Evolutionary conservation across 805 yeast species (phyloP), one percentile per base, ranked within the genome.

Genomic region (Brettanomyces custersianus): DNA sequence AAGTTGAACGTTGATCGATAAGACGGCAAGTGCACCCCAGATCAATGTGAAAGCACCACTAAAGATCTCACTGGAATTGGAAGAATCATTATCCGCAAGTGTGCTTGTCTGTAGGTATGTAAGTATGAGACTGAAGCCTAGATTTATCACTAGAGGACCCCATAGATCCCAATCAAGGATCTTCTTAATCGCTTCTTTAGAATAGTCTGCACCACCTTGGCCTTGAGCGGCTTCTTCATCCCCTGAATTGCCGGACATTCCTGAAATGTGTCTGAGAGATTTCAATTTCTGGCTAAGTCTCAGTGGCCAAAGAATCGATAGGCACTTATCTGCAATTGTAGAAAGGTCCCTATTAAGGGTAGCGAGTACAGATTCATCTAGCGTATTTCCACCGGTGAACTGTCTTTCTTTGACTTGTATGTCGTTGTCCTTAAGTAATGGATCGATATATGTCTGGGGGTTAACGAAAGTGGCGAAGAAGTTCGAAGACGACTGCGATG

Each of bases 141-240:
- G 57, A 11, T 72, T 68, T 38, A 74, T 69, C 16, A 73, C 62
- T 30, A 74, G 51, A 2, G 80, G 80, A 1, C 80, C 80, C 80
- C 79, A 74, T 34, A 74, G 54, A 51, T 74, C 80, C 80, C 80
- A 74, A 37, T 73, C 79, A 35, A 72, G 42, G 10, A 63, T 63
- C 36, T 57, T 55, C 15, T 48, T 47, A 20, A 59, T 51, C 4
- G 62, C 41, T 13, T 57, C 63, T 26, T 48, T 43, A 2, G 65
- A 56, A 17, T 57, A 60, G 23, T 59, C 65, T 19, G 51, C 59
- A 8, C 45, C 22, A 36, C 48, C 44, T 53, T 29, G 22, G 49
- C 42, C 40, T 12, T 12, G n/a, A 8, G 31, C 26, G 2, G 39
- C 18, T 19, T 39, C 38, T 13, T 38, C 38, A 3, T 31, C 29